phyloP scores from a whole-genome alignment of 345 rosid species.

The Camelina hispida region DNA sequence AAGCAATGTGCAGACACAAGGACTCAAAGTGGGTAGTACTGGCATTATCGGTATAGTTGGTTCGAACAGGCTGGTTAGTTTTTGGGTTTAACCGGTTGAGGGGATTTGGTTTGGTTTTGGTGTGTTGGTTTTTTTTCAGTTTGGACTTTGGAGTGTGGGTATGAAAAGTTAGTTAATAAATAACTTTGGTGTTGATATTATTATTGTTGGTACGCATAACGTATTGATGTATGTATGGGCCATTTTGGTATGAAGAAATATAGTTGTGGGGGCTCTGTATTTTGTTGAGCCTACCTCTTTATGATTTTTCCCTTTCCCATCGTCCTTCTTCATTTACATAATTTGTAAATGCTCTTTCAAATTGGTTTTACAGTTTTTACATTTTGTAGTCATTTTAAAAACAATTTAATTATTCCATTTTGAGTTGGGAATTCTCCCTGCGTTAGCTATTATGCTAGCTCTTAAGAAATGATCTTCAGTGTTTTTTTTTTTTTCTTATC shows the following conservation, averaged over 20 bases:
- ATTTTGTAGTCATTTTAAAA: not conserved
- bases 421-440: not conserved
- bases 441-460: no score
- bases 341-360: not conserved
- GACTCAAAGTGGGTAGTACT: not conserved
- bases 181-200: conserved; percentile 22
- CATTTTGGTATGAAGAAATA: conserved; percentile 15
- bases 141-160: conserved; percentile 14
- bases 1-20: conserved; percentile 2
- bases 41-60: conserved; percentile 15
- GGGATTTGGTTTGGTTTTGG: conserved; percentile 25
- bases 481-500: no score
- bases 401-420: not conserved
- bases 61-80: conserved; percentile 10
- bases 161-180: not conserved
- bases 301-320: not conserved
- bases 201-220: conserved; percentile 9
- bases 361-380: not conserved
- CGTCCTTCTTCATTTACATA: not conserved
- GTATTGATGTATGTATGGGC: conserved; percentile 27
- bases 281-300: conserved; percentile 39
- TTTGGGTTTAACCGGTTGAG: conserved; percentile 17
- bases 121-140: conserved; percentile 21
- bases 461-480: no score
- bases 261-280: conserved; percentile 40